These are phyloP conservation scores for Blastobotrys serpentis DNA, from an alignment of 1,139 yeast species.

Conservation along the genomic window DNA sequence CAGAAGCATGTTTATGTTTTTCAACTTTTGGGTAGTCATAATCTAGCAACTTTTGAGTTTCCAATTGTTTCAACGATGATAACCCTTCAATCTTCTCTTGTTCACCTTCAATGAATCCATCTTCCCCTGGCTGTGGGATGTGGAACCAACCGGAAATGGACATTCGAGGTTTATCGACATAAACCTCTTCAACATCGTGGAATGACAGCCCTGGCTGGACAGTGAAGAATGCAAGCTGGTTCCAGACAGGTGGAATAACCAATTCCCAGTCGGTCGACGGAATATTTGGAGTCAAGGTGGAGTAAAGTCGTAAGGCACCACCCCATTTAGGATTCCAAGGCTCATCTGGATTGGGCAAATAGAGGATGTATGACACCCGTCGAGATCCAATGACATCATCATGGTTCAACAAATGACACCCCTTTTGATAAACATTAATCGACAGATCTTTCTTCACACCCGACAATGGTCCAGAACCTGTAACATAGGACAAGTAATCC, in stretches of 20 bases:
- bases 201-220: conserved; percentile 96
- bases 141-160: conserved; percentile 99
- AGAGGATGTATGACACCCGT: conserved; percentile 86
- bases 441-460: conserved; percentile 91
- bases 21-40: conserved; percentile 70
- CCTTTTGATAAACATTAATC: conserved; percentile 84
- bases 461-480: conserved; percentile 86
- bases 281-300: conserved; percentile 83
- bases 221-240: conserved; percentile 91
- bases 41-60: conserved; percentile 71
- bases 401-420: conserved; percentile 91
- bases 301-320: conserved; percentile 85
- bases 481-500: conserved; percentile 72
- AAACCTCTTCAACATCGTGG: conserved; percentile 97
- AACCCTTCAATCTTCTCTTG: conserved; percentile 73
- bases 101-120: conserved; percentile 72
- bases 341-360: conserved; percentile 88
- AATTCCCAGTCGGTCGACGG: conserved; percentile 75
- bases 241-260: conserved; percentile 85
- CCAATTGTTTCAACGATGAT: conserved; percentile 78
- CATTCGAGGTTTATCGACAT: conserved; percentile 81
- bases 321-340: conserved; percentile 88
- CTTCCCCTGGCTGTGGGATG: conserved; percentile 90
- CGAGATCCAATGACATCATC: conserved; percentile 98
- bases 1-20: conserved; percentile 14